Evolutionary conservation across 805 yeast species (phyloP), one percentile per base, ranked within the genome.

Genomic region (Wickerhamomyces hampshirensis): DNA sequence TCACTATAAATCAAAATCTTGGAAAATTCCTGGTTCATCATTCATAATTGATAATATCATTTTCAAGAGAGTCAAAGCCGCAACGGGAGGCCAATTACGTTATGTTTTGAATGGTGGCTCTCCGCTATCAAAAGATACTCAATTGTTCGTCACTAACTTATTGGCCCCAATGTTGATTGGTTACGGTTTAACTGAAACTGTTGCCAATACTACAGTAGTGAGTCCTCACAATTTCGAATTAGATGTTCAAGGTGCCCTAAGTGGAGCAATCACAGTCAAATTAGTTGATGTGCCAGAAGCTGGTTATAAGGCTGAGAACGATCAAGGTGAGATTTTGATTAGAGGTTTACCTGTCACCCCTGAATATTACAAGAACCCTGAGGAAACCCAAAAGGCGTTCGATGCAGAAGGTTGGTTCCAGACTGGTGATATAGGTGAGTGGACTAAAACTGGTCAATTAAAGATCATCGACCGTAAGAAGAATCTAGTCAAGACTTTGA

Each of bases 351-450:
- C 83, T 31, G 83, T 93, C 33, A 69, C 80, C 24, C 65, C 73
- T 19, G 88, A 84, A 54, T 93, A 93, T 65, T 93, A 72, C 68
- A 75, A 79, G 61, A 89, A 91, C 61, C 80, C 76, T 40, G 69
- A 77, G 56, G 98, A 89, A 65, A 91, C 96, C 14, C 61, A 68
- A 32, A 76, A 62, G 14, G 85, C 94, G 1, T 78, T 84, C 53
- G 68, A 72, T 31, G 71, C 78, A 36, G 84, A 82, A 42, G 89
- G 84, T 51, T 93, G 97, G 97, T 93, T 93, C 70, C 73, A 69
- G 58, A 93, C 98, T 23, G 98, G 98, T 62, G 98, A 93, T 62
- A 87, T 93, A 62, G 96, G 91, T 57, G 88, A 86, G 68, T 87
- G 96, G 95, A 73, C 89, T 29, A 42, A 77, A 18, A 72, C 69